Base-by-base conservation (phyloP, 805 yeast genomes). In the Metschnikowia proteae region DNA sequence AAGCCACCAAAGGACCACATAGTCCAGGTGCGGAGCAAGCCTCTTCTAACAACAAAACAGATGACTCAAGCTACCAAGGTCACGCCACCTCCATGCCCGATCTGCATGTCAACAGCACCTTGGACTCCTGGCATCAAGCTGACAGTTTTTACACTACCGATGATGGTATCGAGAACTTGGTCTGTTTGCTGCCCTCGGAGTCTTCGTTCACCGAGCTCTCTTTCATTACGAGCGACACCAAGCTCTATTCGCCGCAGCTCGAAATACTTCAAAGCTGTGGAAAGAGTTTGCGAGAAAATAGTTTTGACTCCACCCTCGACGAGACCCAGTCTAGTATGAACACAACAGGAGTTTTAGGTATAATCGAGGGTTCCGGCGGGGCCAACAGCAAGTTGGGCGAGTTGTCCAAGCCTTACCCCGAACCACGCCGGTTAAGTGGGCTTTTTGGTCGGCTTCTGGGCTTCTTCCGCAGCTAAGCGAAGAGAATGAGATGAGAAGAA, bases 121-220 rank as follows among this genome's bases (percentile, higher is more conserved):
- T 3, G 25, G 36, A 32, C 11, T 30, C 43, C 6, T 40, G 43
- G 43, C 36, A 33, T 6, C 38, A 32, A 23, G 41, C 31, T 5
- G 29, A n/a, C 11, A n/a, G 22, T 6, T 7, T 23, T 6, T 36
- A 23, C 31, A 23, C 13, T 10, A 28, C 26, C 5, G 6, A n/a
- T 3, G 38, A 33, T 7, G 38, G 17, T 13, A 33, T 26, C 10
- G 45, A 42, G 17, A 45, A 48, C 17, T 11, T 46, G 27, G 50
- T 31, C 7, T 35, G 45, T 23, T 30, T 40, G n/a, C 51, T 48
- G 51, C 40, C 47, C 23, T 23, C 52, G 3, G 54, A 51, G 11
- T 51, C 54, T 7, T 45, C 54, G 1, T 48, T 44, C 25, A 51
- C 52, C 7, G 52, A 51, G 38, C 43, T 48, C 7, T 51, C 54